These are phyloP conservation scores for Phytophthora vignae DNA, from an alignment of 352 stramenopile genomes.

Conservation along the genomic window DNA sequence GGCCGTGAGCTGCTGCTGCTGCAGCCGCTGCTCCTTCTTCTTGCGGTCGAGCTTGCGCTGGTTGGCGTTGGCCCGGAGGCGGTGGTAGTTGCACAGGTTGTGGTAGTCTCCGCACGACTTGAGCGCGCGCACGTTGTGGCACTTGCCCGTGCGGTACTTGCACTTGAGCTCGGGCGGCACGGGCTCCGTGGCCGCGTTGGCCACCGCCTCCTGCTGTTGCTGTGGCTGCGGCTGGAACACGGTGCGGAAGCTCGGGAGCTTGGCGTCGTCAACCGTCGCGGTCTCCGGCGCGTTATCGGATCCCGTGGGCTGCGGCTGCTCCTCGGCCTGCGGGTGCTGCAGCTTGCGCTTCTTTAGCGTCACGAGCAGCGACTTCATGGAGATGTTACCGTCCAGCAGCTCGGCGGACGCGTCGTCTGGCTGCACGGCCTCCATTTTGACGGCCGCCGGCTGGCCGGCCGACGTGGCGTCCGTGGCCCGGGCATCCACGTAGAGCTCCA, in stretches of 20 bases:
- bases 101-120: conserved; percentile 85
- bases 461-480: neutral
- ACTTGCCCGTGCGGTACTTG: conserved; percentile 88
- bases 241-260: conserved; percentile 72
- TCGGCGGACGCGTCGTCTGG: conserved; percentile 25
- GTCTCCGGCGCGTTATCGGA: conserved; percentile 12
- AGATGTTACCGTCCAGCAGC: conserved; percentile 56
- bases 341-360: conserved; percentile 72
- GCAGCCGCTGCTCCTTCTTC: conserved; percentile 74
- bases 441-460: neutral
- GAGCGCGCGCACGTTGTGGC: conserved; percentile 70
- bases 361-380: conserved; percentile 75
- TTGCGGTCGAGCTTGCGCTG: conserved; percentile 87
- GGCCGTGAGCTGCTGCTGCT: conserved; percentile 44
- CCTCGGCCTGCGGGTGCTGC: conserved; percentile 20
- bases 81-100: conserved; percentile 87
- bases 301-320: neutral
- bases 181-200: conserved; percentile 11
- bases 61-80: conserved; percentile 80
- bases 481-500: conserved; percentile 44
- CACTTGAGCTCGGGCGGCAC: conserved; percentile 65
- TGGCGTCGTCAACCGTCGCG: conserved; percentile 27
- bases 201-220: neutral
- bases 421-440: conserved; percentile 19
- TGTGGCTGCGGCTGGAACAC: conserved; percentile 53